Base-by-base conservation (phyloP, 2,329 filamentous ascomycete species). In the Camillea tinctor region DNA sequence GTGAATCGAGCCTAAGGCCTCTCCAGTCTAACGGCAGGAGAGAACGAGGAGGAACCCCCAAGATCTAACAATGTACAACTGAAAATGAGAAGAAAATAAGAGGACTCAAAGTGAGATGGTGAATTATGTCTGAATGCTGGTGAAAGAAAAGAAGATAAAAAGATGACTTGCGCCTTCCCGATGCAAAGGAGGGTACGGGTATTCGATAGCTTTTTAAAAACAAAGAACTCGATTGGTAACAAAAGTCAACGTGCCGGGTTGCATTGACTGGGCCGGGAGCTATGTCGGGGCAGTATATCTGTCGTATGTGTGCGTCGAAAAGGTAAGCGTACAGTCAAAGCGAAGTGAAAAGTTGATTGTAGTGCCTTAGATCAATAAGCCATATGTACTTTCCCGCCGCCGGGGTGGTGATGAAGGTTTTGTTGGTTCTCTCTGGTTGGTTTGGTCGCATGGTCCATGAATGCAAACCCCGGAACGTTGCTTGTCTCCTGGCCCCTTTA, bases 151-250 rank as follows among this genome's bases (percentile, higher is more conserved):
- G 4, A 60, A 57, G 56, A 57, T n/a, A 61, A 63, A 24, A 55
- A 61, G 59, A 62, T 60, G 56, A 60, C 63, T 64, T 61, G 64
- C 64, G 66, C 64, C 64, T 68, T 67, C 66, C 60, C 57, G 40
- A 71, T 70, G 68, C 64, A 59, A 68, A 66, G 36, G 64, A 66
- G 56, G 59, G 65, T 66, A 49, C 51, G 60, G 63, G 49, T 54
- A 23, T 54, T 53, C 57, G 52, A 52, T 59, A 49, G 23, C 56
- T 44, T 15, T 57, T 44, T 15, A 4, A 44, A 44, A 44, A 44
- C 17, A 6, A 57, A 59, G 56, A 58, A 44, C 36, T 44, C 36
- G 36, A 44, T 44, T 44, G 36, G 36, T 44, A 44, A 44, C 36
- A 44, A 44, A 44, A 44, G 36, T 44, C 36, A 44, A 44, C 17